Base-by-base conservation (phyloP, 805 yeast species). In the Cephaloascus albidus region DNA sequence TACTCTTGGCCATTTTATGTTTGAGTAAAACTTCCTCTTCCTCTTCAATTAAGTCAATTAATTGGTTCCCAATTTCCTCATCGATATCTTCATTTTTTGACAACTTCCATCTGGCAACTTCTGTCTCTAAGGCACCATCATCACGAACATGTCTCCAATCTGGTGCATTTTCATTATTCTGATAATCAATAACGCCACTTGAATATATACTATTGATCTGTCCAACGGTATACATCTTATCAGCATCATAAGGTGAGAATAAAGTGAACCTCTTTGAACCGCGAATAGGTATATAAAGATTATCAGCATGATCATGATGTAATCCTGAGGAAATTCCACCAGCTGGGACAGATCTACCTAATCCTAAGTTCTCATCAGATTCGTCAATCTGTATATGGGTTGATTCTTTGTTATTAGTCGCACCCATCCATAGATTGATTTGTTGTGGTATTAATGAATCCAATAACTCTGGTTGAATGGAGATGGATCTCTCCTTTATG, bases 241-340 rank as follows among this genome's bases (percentile, higher is more conserved):
- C 54, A 0, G 81, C 86, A 49, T 77, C 84, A 19, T 61, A 60
- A 1, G 93, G 90, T 4, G 80, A 63, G 50, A 70, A 81, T 4
- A 83, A 48, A 0, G 89, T 81, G 54, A 83, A 83, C 43, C 88
- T 53, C 49, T 83, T 83, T 5, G 48, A 51, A 0, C 90, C 93
- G 20, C 67, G 57, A 1, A 76, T 51, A 2, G 83, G 73, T 3
- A 82, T 63, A 52, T 83, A 83, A 28, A 83, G 58, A 49, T 83
- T 83, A 51, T 82, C 89, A 2, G 89, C 85, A 56, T 82, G 89
- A 53, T 83, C 90, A 53, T 83, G 90, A 48, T 83, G 90, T 10
- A 83, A 58, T 0, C 90, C 90, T 1, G 88, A 79, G 0, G 87
- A 79, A 1, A 78, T 64, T 2, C 81, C 82, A 1, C 65, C 63